Evolutionary conservation across 179 eudicot species (phyloP).

Genomic region (Actinidia arguta): DNA sequence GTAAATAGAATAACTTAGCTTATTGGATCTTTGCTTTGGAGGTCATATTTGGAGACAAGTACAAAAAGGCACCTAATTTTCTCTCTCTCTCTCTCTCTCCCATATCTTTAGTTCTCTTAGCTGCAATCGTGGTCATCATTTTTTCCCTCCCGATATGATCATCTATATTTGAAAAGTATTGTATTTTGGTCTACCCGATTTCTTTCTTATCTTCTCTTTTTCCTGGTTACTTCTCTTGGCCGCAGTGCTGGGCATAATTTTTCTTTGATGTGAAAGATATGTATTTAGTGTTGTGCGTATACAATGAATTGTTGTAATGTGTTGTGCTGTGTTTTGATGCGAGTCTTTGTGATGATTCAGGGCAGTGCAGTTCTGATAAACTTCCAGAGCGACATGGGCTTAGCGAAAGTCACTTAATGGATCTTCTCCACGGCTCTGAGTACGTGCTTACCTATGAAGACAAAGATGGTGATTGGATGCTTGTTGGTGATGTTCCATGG

Average conservation of each 20-base stretch:
- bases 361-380: slow-evolving; percentile 50
- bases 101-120: background rate
- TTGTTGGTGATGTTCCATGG: slow-evolving; percentile 84
- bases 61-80: background rate
- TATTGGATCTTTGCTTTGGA: background rate
- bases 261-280: background rate
- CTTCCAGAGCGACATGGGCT: slow-evolving; percentile 40
- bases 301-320: background rate
- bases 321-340: background rate
- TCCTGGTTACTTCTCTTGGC: background rate
- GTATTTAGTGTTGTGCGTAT: background rate
- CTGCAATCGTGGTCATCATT: background rate
- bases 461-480: slow-evolving; percentile 78
- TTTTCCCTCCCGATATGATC: background rate
- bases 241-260: background rate
- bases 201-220: too few species aligned
- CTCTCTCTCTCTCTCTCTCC: background rate
- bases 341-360: slow-evolving; percentile 34
- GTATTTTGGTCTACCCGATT: background rate
- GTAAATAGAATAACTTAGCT: background rate
- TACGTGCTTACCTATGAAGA: slow-evolving; percentile 73
- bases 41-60: background rate
- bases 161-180: background rate
- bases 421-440: slow-evolving; percentile 58
- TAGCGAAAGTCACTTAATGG: slow-evolving; percentile 43